Base-by-base conservation (phyloP, 345 rosid genomes). In the Anastatica hierochuntica region DNA sequence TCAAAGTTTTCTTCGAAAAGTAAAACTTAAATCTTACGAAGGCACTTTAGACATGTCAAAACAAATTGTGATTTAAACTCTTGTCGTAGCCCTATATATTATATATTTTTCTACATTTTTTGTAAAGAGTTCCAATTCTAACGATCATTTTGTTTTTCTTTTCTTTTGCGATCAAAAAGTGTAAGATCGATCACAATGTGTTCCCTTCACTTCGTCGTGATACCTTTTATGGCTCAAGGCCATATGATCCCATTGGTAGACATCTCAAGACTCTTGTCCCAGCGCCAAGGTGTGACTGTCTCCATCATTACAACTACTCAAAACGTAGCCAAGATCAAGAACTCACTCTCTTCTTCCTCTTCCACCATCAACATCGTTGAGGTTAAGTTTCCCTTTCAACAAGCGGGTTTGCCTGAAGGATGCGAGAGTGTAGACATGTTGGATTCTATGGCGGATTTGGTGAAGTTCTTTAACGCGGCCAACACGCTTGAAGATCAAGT, bases 161-260 rank as follows among this genome's bases (percentile, higher is more conserved):
- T 20, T 7, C 16, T 13, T 2, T 51, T n/a, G n/a, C n/a, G n/a
- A n/a, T 51, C 56, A 19, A 42, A 34, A 1, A 20, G 8, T 43
- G 44, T 23, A 36, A 53, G 33, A 43, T 43, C 9, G 24, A 52
- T 17, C 18, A 58, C 14, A 37, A 62, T 62, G 67, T 36, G 26
- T 53, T 53, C 67, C 29, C 67, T 72, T 53, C 82, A 77, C 67
- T 77, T 77, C 48, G 62, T 66, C 8, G 44, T 74, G n/a, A 50
- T 77, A 21, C 82, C 82, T 5, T 67, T 15, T 42, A 59, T 77
- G 65, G 73, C 73, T 20, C 75, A 54, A 15, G 77, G 79, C 42
- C 82, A 77, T 50, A 53, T 77, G 74, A 58, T 74, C 51, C 82
- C 82, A 43, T 40, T 74, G 69, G 36, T 69, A 3, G 79, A 74